phyloP scores from a whole-genome alignment of 2,329 filamentous ascomycete species.

The Neofusicoccum parvum region DNA sequence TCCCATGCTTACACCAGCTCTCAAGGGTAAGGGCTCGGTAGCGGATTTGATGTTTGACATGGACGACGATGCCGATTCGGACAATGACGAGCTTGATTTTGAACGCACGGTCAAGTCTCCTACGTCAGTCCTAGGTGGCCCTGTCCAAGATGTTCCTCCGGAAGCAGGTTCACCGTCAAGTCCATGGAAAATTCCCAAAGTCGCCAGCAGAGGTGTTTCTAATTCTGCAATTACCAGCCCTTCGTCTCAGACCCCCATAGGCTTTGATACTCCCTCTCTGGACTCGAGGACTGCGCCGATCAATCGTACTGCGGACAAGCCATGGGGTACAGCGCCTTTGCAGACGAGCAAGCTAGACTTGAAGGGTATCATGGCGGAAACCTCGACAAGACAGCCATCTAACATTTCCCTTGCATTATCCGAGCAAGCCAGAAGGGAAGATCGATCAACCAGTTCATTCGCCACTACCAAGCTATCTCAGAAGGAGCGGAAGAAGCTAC shows the following conservation, averaged over 20 bases:
- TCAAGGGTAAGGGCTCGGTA: conserved; percentile 69
- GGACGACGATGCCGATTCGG: conserved; percentile 71
- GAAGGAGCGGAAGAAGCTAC: conserved; percentile 76
- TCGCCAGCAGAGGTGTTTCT: neutral
- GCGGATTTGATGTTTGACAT: conserved; percentile 90
- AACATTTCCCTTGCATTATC: conserved; percentile 57
- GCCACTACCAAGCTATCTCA: conserved; percentile 73
- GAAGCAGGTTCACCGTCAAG: neutral
- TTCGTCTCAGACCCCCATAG: neutral
- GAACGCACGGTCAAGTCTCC: neutral
- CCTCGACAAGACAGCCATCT: conserved; percentile 53
- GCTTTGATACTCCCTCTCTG: neutral
- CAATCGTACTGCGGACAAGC: conserved; percentile 35
- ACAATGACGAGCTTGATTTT: conserved; percentile 3
- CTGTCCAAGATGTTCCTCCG: neutral
- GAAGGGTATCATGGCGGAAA: conserved; percentile 69
- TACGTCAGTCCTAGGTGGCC: neutral
- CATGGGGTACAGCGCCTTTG: conserved; percentile 59
- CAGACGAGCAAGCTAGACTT: conserved; percentile 69
- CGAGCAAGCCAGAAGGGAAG: conserved; percentile 44
- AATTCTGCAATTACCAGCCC: neutral
- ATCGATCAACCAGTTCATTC: conserved; percentile 34
- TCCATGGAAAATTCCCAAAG: conserved; percentile 2
- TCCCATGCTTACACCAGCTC: conserved; percentile 64
- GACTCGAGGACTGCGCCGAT: neutral